Base-by-base conservation (phyloP, 306 rosid genomes). In the Pachyrhizus erosus region DNA sequence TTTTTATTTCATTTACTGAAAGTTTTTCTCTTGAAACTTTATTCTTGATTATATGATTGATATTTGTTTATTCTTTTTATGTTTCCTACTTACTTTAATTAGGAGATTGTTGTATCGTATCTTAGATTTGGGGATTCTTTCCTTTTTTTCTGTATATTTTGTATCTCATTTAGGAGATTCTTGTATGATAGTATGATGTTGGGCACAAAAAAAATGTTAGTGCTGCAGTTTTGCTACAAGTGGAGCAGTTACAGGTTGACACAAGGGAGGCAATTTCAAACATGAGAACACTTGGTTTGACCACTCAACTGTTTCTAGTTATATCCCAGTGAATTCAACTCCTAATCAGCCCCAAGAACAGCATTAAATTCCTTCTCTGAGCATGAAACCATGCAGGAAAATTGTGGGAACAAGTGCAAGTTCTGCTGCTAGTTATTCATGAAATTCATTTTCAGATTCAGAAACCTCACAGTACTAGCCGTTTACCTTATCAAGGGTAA, bases 21-120 rank as follows among this genome's bases (percentile, higher is more conserved):
- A 27, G 20, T 51, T 76, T 74, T 29, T 79, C 51, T 21, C 64
- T 23, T 17, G 13, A 80, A 70, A 65, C 43, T 3, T 76, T 29
- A 5, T 51, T 20, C 34, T 40, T 69, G 74, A 69, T 69, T 69
- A 42, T 20, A 6, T 11, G 34, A 67, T 39, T 18, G 51, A 68
- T 68, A 68, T 68, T 39, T 39, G 3, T 20, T 18, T n/a, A 20
- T 9, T 40, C 27, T 2, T 68, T 68, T 49, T 40, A 9, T 68
- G 51, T 68, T 68, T 40, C 52, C 29, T 17, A 66, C n/a, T 66
- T 2, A 37, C 23, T 17, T 8, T 66, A 66, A 34, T 65, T 1
- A 66, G 4, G 29, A 20, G 29, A 40, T 20, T 39, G 29, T 11
- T 67, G 31, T 1, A 66, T 68, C 49, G 18, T 66, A 66, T 66